These are phyloP conservation scores for Blepharisma japonicum DNA, from an alignment of 73 alveolate species.

Conservation along the genomic window DNA sequence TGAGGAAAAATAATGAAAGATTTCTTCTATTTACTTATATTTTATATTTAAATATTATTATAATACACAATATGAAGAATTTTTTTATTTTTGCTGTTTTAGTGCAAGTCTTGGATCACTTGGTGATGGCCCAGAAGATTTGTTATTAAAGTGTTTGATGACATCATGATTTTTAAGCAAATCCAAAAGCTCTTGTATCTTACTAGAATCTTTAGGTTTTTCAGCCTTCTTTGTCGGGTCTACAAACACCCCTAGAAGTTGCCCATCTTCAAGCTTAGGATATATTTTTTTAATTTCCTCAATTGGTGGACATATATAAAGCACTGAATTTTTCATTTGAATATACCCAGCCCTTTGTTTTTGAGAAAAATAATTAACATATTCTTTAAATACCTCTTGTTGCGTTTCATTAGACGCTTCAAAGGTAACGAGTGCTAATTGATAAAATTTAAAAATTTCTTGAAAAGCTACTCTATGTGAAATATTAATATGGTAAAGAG, in stretches of 20 bases:
- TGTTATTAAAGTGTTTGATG: not conserved
- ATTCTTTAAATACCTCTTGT: slow-evolving; percentile 28
- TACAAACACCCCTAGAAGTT: slow-evolving; percentile 5
- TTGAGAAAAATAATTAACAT: slow-evolving; percentile 25
- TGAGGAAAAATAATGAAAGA: too few relatives aligned
- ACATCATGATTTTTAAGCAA: slow-evolving; percentile 23
- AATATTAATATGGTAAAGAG: slow-evolving; percentile 27
- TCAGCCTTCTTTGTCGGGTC: slow-evolving; percentile 13
- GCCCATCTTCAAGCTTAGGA: slow-evolving; percentile 17
- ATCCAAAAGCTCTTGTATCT: not conserved
- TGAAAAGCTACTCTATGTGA: slow-evolving; percentile 25
- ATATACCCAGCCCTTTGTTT: slow-evolving; percentile 30
- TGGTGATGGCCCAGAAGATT: not conserved
- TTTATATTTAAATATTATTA: too few relatives aligned
- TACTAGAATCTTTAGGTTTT: not conserved
- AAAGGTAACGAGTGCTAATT: slow-evolving; percentile 17
- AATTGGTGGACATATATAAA: slow-evolving; percentile 20
- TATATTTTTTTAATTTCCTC: not conserved
- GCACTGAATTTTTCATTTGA: slow-evolving; percentile 13
- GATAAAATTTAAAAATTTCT: slow-evolving; percentile 15
- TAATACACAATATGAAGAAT: too few relatives aligned
- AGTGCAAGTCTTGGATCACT: too few relatives aligned
- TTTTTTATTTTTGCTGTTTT: too few relatives aligned
- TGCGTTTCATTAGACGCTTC: slow-evolving; percentile 31
- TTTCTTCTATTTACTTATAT: too few relatives aligned